phyloP scores from a whole-genome alignment of 441 rosid genomes.

The Corymbia citriodora region DNA sequence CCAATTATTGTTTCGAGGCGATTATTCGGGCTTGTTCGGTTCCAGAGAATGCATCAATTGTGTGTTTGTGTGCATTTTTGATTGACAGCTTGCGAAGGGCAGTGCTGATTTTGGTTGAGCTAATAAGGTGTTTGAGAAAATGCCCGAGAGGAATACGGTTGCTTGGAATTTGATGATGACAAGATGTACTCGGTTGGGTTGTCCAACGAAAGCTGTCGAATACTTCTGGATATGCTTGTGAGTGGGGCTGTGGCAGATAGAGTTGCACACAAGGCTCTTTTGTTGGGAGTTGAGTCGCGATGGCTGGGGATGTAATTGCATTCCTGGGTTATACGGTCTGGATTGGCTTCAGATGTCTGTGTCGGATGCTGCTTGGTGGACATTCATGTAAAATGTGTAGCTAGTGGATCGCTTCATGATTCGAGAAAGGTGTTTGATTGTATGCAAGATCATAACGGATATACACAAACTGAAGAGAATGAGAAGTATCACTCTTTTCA shows the following conservation, averaged over 20 bases:
- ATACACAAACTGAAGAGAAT: no score
- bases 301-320: constrained; percentile 46
- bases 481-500: constrained; percentile 32
- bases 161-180: no score
- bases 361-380: constrained; percentile 61
- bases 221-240: neutral
- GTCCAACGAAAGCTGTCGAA: no score
- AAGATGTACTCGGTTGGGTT: no score
- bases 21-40: neutral
- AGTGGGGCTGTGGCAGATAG: constrained; percentile 33
- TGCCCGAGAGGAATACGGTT: no score
- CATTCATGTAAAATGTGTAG: constrained; percentile 51
- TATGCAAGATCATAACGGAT: constrained; percentile 40
- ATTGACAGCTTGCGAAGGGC: neutral
- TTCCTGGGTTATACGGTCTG: constrained; percentile 40
- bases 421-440: constrained; percentile 56
- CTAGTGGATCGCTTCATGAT: constrained; percentile 31
- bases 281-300: constrained; percentile 23
- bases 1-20: neutral
- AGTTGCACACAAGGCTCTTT: constrained; percentile 31
- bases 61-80: neutral
- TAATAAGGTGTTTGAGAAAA: no score
- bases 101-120: neutral
- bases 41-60: neutral
- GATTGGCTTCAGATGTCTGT: constrained; percentile 35